Conservation (phyloP, 129 eudicot genomes). For the Calendula officinalis region DNA sequence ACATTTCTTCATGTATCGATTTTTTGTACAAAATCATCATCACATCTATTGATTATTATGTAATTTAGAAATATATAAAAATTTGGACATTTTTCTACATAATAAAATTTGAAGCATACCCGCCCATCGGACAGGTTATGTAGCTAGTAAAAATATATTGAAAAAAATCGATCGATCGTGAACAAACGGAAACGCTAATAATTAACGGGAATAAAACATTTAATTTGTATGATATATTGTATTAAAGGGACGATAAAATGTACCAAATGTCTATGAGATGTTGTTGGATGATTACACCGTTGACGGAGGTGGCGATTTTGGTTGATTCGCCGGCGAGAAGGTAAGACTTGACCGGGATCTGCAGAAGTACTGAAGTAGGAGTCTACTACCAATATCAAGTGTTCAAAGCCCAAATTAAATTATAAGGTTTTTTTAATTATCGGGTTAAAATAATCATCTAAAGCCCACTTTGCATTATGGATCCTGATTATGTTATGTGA, state of each 20-base stretch:
- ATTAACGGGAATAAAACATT: background rate
- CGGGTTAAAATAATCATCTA: background rate
- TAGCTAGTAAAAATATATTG: background rate
- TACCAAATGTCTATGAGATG: conserved; percentile 1
- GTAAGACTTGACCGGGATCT: conserved; percentile 15
- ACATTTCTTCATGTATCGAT: no score
- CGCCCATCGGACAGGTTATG: no score
- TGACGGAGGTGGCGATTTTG: conserved; percentile 7
- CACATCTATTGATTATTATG: no score
- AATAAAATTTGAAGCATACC: no score
- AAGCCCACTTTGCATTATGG: no score
- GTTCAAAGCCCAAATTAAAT: background rate
- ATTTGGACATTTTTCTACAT: no score
- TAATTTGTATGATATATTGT: background rate
- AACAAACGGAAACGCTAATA: background rate
- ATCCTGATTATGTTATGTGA: no score
- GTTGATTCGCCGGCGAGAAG: conserved; percentile 27
- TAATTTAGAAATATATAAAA: no score
- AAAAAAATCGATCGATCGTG: background rate
- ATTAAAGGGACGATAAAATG: conserved; percentile 8
- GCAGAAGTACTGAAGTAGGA: background rate
- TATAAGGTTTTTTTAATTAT: background rate
- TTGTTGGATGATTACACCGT: conserved; percentile 11
- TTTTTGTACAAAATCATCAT: no score
- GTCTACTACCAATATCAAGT: background rate